Base-by-base conservation (phyloP, 148 eudicot genomes). In the Beta vulgaris region DNA sequence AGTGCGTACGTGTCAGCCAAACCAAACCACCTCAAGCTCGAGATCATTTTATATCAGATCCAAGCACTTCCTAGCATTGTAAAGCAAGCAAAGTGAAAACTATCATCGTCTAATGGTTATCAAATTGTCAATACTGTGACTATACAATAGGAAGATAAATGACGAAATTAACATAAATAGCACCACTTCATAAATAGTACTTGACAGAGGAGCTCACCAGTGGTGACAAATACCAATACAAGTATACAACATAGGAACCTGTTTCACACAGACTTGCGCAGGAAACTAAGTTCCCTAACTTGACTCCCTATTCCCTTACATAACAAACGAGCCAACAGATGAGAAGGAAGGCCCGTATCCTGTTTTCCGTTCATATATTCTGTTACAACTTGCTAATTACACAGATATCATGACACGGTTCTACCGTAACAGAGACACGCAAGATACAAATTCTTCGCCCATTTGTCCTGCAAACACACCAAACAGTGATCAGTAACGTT, bases 401-500 rank as follows among this genome's bases (percentile, higher is more conserved):
- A 72, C 12, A 26, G 34, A 19, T 21, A 69, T 90, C 85, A 90
- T n/a, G 91, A 88, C 46, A 91, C 93, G 4, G 97, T 91, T 69
- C 97, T 77, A 31, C 97, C 97, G 67, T 89, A 91, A 81, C 93
- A 89, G 76, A 91, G 77, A 49, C 86, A 87, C 39, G 97, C 91
- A 14, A 91, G 85, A 71, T 91, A 91, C 65, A 91, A 84, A 85
- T 89, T 89, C 80, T 89, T 91, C 4, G 93, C 87, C 97, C 97
- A 91, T 84, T 91, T 91, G n/a, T 91, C 97, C 97, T 91, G 88
- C 86, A 79, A 25, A 15, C 36, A 53, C 2, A 31, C 57, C 23
- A 43, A 59, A 42, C 25, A 15, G 31, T 18, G 9, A 65, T 64
- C 61, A 75, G 51, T 4, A 43, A 31, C 19, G 18, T 67, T 67